phyloP scores from a whole-genome alignment of 2,329 filamentous ascomycete genomes.

The Madurella mycetomatis region DNA sequence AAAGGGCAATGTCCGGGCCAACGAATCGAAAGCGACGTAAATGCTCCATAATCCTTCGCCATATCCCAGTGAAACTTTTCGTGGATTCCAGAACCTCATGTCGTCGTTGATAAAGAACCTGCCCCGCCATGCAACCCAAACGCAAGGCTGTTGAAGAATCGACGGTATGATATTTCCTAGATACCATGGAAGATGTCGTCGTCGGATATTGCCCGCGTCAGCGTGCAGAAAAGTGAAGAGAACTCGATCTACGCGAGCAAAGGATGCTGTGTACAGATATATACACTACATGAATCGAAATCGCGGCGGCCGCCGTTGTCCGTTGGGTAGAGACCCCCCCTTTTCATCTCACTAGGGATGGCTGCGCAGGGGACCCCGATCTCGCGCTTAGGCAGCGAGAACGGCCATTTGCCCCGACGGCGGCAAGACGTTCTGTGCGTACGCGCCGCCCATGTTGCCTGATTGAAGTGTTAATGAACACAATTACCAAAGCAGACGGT shows the following conservation, averaged over 20 bases:
- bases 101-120: neutral
- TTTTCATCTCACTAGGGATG: neutral
- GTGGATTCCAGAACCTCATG: neutral
- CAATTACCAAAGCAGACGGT: too few relatives aligned
- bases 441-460: conserved; percentile 52
- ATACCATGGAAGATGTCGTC: neutral
- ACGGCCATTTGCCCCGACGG: conserved; percentile 36
- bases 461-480: conserved; percentile 15
- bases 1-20: neutral
- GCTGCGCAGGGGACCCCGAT: neutral
- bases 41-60: neutral
- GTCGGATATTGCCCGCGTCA: conserved; percentile 2
- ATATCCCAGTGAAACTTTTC: conserved; percentile 1
- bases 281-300: conserved; percentile 24
- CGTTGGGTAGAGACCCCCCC: conserved; percentile 2
- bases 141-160: neutral
- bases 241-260: conserved; percentile 12
- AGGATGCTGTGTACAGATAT: conserved; percentile 16
- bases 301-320: conserved; percentile 11
- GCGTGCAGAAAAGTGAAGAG: neutral
- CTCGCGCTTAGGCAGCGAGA: conserved; percentile 3
- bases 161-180: neutral
- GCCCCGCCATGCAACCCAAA: neutral
- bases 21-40: conserved; percentile 12
- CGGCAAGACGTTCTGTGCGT: conserved; percentile 45